Percentiles rank a stretch among this genome's conserved stretches.
Evolutionary conservation across 495 filamentous ascomycete genomes (phyloP).

Genomic region (Copromyces sp.): DNA sequence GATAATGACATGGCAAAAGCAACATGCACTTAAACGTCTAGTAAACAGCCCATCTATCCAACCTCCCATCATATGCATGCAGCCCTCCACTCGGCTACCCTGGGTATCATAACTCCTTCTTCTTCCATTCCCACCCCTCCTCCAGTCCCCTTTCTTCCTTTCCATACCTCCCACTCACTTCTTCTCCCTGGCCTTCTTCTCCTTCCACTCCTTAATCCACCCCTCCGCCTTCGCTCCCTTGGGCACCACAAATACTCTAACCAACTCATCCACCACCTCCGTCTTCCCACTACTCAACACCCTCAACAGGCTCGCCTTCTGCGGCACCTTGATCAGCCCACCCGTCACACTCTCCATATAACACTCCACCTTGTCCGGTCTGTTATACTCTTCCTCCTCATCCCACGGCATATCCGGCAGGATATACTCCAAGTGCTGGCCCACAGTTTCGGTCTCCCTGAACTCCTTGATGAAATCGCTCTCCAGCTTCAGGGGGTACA

Average conservation of each 20-base stretch:
- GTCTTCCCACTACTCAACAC: conserved; percentile 66
- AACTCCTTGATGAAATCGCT: conserved; percentile 86
- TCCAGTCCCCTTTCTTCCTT: not conserved
- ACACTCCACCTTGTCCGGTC: conserved; percentile 57
- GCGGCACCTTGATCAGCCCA: conserved; percentile 82
- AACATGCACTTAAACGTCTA: not conserved
- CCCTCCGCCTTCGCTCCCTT: conserved; percentile 43
- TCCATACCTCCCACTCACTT: not conserved
- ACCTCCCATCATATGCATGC: not conserved
- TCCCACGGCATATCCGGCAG: conserved; percentile 76
- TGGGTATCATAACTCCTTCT: not conserved
- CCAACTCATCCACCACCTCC: conserved; percentile 77
- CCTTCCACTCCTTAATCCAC: conserved; percentile 84
- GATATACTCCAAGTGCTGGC: conserved; percentile 68
- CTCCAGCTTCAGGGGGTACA: conserved; percentile 71
- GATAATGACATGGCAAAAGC: not conserved
- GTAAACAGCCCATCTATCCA: not conserved
- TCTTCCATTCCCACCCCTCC: too few species aligned
- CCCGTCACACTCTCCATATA: conserved; percentile 77
- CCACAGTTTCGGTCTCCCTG: conserved; percentile 57
- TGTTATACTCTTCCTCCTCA: conserved; percentile 50
- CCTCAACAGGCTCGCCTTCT: conserved; percentile 66
- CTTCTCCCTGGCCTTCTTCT: conserved; percentile 40
- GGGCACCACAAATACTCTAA: conserved; percentile 72
- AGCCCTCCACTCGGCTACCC: not conserved